Conservation (phyloP, 2,329 filamentous ascomycete genomes). For the Colletotrichum sp. region DNA sequence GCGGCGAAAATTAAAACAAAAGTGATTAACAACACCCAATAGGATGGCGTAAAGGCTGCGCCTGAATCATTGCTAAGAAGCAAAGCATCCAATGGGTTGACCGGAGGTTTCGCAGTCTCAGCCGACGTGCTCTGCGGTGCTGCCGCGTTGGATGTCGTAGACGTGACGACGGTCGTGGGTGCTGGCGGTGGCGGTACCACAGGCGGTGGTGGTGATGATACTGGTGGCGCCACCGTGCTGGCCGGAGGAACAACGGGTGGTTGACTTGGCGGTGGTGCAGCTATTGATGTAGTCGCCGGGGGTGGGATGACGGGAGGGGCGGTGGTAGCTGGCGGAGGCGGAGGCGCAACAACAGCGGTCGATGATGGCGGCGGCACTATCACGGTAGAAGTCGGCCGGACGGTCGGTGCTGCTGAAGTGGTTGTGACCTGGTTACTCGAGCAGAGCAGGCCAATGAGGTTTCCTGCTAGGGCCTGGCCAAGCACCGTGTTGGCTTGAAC, state of each 20-base stretch:
- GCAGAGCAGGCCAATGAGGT: constrained; percentile 41
- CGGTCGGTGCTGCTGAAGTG: not conserved
- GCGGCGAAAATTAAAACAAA: not conserved
- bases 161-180: not conserved
- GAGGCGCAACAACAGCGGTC: not conserved
- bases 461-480: constrained; percentile 37
- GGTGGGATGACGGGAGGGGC: not conserved
- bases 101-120: not conserved
- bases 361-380: not conserved
- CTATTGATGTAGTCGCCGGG: not conserved
- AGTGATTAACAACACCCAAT: not conserved
- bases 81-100: constrained; percentile 13
- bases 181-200: not conserved
- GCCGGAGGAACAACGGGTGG: not conserved
- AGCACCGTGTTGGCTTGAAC: constrained; percentile 36
- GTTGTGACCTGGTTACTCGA: not conserved
- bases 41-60: not conserved
- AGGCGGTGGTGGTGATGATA: not conserved
- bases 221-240: not conserved
- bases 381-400: not conserved
- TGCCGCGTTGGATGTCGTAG: not conserved
- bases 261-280: not conserved
- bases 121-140: not conserved
- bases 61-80: not conserved
- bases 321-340: not conserved